These are phyloP conservation scores for Yamadazyma atmosphaerica DNA, from an alignment of 1,139 yeast genomes.

Conservation along the genomic window DNA sequence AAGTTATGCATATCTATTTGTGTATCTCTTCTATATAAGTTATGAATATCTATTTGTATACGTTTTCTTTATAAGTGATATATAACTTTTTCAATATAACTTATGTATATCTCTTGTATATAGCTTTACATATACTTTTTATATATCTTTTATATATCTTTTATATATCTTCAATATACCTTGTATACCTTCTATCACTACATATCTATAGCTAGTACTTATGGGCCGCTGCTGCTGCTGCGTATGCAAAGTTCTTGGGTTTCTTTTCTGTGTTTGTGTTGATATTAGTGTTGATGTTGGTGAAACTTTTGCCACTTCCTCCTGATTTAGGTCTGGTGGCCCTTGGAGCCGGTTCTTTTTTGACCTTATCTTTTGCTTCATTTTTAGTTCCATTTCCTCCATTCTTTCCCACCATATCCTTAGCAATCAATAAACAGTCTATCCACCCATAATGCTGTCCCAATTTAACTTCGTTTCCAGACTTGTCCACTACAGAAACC, in stretches of 20 bases:
- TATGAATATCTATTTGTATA: too few relatives aligned
- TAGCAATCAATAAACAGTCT: slow-evolving; percentile 45
- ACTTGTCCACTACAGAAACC: slow-evolving; percentile 39
- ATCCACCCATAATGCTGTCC: slow-evolving; percentile 48
- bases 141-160: too few relatives aligned
- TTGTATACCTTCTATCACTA: too few relatives aligned
- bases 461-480: slow-evolving; percentile 32
- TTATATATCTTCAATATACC: too few relatives aligned
- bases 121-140: too few relatives aligned
- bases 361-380: slow-evolving; percentile 6
- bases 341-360: too few relatives aligned
- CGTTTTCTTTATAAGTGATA: too few relatives aligned
- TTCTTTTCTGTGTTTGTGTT: slow-evolving; percentile 3
- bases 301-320: slow-evolving; percentile 5
- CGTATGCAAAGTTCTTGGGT: slow-evolving; percentile 40
- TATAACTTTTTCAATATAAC: too few relatives aligned
- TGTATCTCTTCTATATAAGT: too few relatives aligned
- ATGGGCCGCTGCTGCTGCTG: slow-evolving; percentile 51
- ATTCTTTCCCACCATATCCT: slow-evolving; percentile 34
- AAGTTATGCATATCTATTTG: not conserved
- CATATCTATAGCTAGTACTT: slow-evolving; percentile 17
- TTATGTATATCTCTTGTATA: not conserved
- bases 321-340: slow-evolving; percentile 10
- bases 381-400: slow-evolving; percentile 5
- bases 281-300: not conserved